phyloP scores from a whole-genome alignment of 148 eudicot species.

The Limonium bicolor region DNA sequence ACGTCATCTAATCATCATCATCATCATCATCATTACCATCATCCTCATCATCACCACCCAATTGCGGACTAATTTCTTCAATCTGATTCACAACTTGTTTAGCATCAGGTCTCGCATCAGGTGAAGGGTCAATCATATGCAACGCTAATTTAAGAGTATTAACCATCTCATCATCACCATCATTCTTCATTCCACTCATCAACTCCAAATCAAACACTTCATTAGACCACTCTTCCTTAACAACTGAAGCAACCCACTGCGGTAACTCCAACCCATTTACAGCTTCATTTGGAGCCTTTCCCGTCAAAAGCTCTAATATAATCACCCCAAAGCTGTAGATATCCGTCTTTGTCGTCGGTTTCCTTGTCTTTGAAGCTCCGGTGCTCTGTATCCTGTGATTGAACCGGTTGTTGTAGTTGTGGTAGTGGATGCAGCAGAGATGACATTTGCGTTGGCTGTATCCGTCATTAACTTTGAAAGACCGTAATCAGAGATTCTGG shows the following conservation, averaged over 20 bases:
- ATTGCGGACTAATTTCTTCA: conserved; percentile 64
- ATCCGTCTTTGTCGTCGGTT: conserved; percentile 54
- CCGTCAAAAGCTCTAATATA: conserved; percentile 62
- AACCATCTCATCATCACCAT: conserved; percentile 62
- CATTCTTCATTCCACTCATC: conserved; percentile 48
- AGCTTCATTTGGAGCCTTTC: conserved; percentile 62
- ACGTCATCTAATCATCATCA: no score
- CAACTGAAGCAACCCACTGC: conserved; percentile 79
- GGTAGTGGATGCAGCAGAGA: conserved; percentile 41
- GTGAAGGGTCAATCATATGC: conserved; percentile 73
- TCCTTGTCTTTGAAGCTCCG: conserved; percentile 75
- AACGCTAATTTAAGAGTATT: conserved; percentile 66
- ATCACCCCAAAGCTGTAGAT: conserved; percentile 80
- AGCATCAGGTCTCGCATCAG: conserved; percentile 59
- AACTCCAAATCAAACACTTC: conserved; percentile 72
- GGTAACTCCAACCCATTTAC: conserved; percentile 67
- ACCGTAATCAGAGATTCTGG: conserved; percentile 66
- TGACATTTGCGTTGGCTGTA: conserved; percentile 48
- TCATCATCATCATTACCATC: no score
- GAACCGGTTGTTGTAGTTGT: no score
- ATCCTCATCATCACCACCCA: no score
- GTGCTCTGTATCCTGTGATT: conserved; percentile 59
- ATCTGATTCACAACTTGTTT: conserved; percentile 56
- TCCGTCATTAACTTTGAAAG: conserved; percentile 61
- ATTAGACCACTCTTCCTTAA: conserved; percentile 79